Percentiles rank a stretch among this genome's conserved stretches.
These are phyloP conservation scores for Hericium coralloides DNA, from an alignment of 768 basidiomycete species.

Conservation along the genomic window DNA sequence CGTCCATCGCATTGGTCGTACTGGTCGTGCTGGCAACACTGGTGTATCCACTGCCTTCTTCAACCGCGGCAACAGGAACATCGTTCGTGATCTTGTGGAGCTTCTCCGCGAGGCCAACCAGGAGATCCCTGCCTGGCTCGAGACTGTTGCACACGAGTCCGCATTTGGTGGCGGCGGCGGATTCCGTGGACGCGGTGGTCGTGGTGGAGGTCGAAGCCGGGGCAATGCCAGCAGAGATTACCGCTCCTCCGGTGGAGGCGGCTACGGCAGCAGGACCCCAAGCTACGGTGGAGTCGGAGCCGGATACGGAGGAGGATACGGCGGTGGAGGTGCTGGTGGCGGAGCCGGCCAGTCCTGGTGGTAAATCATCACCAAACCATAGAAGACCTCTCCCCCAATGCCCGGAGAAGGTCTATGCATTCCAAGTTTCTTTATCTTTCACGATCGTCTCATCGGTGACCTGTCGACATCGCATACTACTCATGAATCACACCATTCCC, in stretches of 20 bases:
- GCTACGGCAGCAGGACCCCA: constrained; percentile 11
- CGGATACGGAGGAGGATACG: constrained; percentile 25
- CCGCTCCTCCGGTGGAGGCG: constrained; percentile 28
- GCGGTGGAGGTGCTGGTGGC: constrained; percentile 21
- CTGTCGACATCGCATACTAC: neutral
- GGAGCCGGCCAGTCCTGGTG: constrained; percentile 34
- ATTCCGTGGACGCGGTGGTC: constrained; percentile 43
- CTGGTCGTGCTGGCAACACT: constrained; percentile 97
- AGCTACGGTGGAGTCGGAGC: constrained; percentile 19
- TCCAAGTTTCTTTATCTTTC: neutral
- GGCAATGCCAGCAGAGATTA: constrained; percentile 38
- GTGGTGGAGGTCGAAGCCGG: constrained; percentile 54
- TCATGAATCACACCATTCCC: constrained; percentile 2
- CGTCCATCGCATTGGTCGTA: constrained; percentile 96
- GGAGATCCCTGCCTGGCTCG: constrained; percentile 87
- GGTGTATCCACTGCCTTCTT: constrained; percentile 95
- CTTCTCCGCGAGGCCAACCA: constrained; percentile 94
- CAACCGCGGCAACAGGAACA: constrained; percentile 88
- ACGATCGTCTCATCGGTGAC: neutral
- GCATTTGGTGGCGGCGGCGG: constrained; percentile 53
- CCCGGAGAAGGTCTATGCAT: constrained; percentile 1
- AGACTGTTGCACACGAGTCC: constrained; percentile 75
- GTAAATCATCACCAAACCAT: constrained; percentile 25
- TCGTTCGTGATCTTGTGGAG: constrained; percentile 87
- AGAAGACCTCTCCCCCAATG: neutral